These are phyloP conservation scores for Naganishia randhawae DNA, from an alignment of 768 basidiomycete genomes.

Conservation along the genomic window DNA sequence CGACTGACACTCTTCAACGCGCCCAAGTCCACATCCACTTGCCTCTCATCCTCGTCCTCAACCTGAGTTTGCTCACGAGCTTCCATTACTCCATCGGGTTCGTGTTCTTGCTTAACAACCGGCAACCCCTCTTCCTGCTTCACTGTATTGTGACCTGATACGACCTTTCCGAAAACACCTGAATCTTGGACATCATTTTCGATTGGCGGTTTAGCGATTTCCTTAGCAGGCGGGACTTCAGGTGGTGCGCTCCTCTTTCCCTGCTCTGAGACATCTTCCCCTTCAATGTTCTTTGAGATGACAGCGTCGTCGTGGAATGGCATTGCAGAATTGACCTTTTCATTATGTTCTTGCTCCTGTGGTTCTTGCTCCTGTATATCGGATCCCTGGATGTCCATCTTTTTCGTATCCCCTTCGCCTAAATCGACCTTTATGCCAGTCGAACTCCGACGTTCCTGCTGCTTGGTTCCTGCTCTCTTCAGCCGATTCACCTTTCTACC, in stretches of 20 bases:
- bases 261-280: conserved; percentile 7
- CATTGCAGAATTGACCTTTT: conserved; percentile 1
- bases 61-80: conserved; percentile 26
- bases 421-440: neutral
- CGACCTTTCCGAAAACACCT: neutral
- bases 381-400: neutral
- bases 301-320: neutral
- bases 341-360: neutral
- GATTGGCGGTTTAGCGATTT: conserved; percentile 23
- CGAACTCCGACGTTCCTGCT: neutral
- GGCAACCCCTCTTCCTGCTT: neutral
- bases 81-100: conserved; percentile 23
- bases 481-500: conserved; percentile 58
- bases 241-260: conserved; percentile 23
- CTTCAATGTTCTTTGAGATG: conserved; percentile 13
- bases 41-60: conserved; percentile 25
- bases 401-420: neutral
- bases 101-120: conserved; percentile 12
- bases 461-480: conserved; percentile 9
- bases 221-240: conserved; percentile 19
- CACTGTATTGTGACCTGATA: neutral
- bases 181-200: neutral
- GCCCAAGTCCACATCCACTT: conserved; percentile 70
- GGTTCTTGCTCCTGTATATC: neutral
- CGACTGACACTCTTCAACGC: conserved; percentile 96